A percentile compares a stretch with the other conserved stretches of the same genome.
These are phyloP conservation scores for Globisporangium recalcitrans DNA, from an alignment of 352 stramenopile species.

Conservation along the genomic window DNA sequence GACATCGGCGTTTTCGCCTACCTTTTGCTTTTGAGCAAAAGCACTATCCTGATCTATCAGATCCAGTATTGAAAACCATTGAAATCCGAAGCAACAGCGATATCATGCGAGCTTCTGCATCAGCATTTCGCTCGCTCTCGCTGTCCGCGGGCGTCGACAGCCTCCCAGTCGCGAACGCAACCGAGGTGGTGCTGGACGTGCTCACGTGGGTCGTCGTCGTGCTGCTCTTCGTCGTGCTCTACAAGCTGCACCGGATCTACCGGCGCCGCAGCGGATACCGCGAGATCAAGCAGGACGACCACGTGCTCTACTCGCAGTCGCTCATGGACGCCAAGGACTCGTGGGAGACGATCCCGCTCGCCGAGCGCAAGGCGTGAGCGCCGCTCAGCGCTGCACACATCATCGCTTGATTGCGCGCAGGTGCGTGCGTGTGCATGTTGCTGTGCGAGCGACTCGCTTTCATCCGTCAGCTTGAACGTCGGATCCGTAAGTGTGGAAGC, in stretches of 20 bases:
- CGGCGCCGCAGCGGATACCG: conserved; percentile 51
- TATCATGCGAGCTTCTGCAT: conserved; percentile 3
- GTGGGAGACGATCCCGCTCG: conserved; percentile 39
- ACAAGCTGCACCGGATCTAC: conserved; percentile 34
- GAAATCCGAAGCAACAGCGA: too few species aligned
- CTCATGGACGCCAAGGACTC: conserved; percentile 65
- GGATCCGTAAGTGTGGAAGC: too few species aligned
- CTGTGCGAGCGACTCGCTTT: neutral
- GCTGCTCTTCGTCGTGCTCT: conserved; percentile 41
- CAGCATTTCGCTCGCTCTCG: conserved; percentile 7
- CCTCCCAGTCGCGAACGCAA: conserved; percentile 10
- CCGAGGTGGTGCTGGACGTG: conserved; percentile 32
- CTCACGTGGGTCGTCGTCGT: conserved; percentile 39
- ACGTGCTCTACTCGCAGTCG: conserved; percentile 52
- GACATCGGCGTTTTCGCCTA: too few species aligned
- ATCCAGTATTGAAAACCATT: too few species aligned
- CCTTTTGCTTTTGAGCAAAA: too few species aligned
- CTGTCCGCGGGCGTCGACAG: neutral
- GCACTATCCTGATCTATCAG: too few species aligned
- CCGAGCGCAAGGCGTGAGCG: neutral
- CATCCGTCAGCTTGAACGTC: neutral
- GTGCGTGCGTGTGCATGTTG: neutral
- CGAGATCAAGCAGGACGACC: conserved; percentile 49
- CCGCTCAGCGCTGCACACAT: neutral
- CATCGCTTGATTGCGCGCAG: neutral